These are phyloP conservation scores for Plasmodium coatneyi DNA, from an alignment of 169 alveolate species.

Conservation along the genomic window DNA sequence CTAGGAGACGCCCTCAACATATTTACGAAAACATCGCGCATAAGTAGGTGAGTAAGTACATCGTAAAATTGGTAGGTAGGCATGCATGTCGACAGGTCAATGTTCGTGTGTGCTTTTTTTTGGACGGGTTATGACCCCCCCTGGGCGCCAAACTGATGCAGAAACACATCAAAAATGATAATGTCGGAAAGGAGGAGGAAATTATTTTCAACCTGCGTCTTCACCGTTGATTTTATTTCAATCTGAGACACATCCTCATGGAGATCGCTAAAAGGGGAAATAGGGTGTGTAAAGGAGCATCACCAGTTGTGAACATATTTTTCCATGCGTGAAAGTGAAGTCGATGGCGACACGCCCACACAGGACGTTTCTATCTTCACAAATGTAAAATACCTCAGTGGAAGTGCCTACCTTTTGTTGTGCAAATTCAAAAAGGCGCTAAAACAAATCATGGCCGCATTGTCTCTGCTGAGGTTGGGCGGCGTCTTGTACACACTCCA, in stretches of 20 bases:
- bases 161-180: conserved; percentile 56
- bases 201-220: conserved; percentile 39
- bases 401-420: conserved; percentile 17
- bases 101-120: background rate
- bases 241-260: conserved; percentile 36
- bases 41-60: background rate
- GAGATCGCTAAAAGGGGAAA: conserved; percentile 10
- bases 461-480: conserved; percentile 52
- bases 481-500: conserved; percentile 70
- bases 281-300: background rate
- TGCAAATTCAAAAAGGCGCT: conserved; percentile 53
- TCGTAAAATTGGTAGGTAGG: background rate
- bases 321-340: background rate
- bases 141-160: conserved; percentile 12
- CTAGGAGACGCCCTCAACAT: background rate
- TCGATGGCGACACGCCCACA: background rate
- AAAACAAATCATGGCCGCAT: conserved; percentile 63
- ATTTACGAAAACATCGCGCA: background rate
- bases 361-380: background rate
- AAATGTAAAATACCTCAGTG: background rate
- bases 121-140: background rate
- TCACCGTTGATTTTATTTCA: conserved; percentile 53
- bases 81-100: background rate
- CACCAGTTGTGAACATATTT: background rate
- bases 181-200: conserved; percentile 62